Evolutionary conservation across 169 alveolate species (phyloP), one percentile per base, ranked within the genome.

Genomic region (Cryptosporidium sp.): DNA sequence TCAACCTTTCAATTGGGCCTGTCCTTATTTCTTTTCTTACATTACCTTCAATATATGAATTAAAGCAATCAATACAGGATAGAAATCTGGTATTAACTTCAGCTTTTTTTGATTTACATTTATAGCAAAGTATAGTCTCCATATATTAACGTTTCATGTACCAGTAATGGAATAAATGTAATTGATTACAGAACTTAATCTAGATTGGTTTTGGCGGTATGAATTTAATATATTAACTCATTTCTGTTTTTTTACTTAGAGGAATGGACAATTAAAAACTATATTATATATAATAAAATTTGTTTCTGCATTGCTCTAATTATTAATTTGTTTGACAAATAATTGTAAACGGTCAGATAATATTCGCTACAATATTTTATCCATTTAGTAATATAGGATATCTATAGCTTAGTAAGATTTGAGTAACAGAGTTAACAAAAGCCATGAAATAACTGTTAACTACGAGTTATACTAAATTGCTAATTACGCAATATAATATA

Each of bases 21-120:
- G 60, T 60, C 62, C 89, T 60, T 8, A 80, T 51, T 48, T 80
- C 89, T 33, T 56, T 80, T 18, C 80, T 60, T 29, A 80, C n/a
- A 37, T 80, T 80, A 21, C 35, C 39, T 26, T 80, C 89, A 44
- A 80, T 65, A 12, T 29, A 80, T 29, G 39, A 42, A 39, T 45
- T 61, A 62, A 80, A 80, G 29, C 89, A 80, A 18, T 61, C 51
- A 42, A 14, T 14, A 31, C 89, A 80, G 8, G 70, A 23, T 39
- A 80, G 42, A 29, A 45, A 44, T 29, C 89, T 80, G 39, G 69
- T 65, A 23, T 44, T 35, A 16, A 80, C 68, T 21, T 3, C 42
- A 21, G 89, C 89, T 23, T 21, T 23, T 39, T 29, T 37, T 14
- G 23, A 18, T 53, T 80, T 80, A 52, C 89, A 80, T 61, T 80